Conservation (phyloP, 305 asterid genomes). For the Galium porrigens region DNA sequence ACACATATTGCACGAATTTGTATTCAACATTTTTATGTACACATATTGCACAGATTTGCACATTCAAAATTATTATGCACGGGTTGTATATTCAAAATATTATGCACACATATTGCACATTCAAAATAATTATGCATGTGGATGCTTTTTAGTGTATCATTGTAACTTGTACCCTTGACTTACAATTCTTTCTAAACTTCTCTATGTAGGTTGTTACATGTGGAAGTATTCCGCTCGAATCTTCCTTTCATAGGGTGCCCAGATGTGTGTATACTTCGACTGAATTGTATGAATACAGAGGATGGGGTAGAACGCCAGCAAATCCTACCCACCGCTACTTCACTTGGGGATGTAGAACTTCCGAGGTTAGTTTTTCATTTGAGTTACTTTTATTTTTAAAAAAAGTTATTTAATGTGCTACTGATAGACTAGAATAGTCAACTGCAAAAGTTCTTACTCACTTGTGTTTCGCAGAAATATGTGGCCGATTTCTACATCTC, state of each 20-base stretch:
- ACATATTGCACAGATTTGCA: no score
- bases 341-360: constrained; percentile 27
- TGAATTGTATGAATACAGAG: constrained; percentile 26
- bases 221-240: constrained; percentile 32
- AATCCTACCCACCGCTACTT: constrained; percentile 22
- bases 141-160: no score
- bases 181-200: not conserved
- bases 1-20: no score
- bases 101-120: no score
- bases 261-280: constrained; percentile 32
- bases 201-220: constrained; percentile 29
- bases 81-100: no score
- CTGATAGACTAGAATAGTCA: not conserved
- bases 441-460: constrained; percentile 13
- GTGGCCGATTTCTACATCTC: constrained; percentile 90
- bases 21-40: no score
- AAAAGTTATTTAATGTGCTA: not conserved
- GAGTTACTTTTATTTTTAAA: not conserved
- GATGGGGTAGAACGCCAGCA: constrained; percentile 27
- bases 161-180: not conserved
- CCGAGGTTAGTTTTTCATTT: constrained; percentile 21
- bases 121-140: no score
- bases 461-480: constrained; percentile 39
- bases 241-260: constrained; percentile 26
- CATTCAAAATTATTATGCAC: no score